Evolutionary conservation across 1,284 basidiomycete genomes (phyloP).

Genomic region (Malassezia sympodialis): DNA sequence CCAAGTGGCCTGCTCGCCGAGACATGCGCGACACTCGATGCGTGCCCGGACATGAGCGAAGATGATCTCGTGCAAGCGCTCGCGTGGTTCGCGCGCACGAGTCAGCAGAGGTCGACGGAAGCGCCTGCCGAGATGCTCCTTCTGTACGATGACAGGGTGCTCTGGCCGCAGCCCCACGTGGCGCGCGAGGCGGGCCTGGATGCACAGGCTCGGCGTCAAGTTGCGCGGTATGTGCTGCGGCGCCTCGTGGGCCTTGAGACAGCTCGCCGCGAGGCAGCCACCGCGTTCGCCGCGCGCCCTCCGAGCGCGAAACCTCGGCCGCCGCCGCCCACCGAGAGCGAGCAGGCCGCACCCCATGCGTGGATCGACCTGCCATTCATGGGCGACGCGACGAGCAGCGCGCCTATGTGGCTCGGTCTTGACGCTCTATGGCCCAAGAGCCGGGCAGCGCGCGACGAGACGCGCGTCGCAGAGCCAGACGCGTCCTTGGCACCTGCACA

Average conservation of each 20-base stretch:
- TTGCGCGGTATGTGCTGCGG: conserved; percentile 7
- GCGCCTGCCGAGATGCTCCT: conserved; percentile 1
- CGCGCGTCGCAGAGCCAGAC: neutral
- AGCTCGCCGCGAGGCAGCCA: conserved; percentile 5
- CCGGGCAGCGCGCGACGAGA: neutral
- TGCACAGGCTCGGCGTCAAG: neutral
- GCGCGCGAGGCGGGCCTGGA: neutral
- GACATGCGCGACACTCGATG: neutral
- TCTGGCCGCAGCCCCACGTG: conserved; percentile 10
- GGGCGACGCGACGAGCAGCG: neutral
- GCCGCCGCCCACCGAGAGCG: neutral
- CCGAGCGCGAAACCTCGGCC: neutral
- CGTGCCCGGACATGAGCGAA: neutral
- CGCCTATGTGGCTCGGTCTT: neutral
- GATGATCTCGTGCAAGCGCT: neutral
- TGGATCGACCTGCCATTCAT: neutral
- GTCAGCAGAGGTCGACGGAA: neutral
- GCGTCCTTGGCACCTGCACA: neutral
- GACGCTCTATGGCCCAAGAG: neutral
- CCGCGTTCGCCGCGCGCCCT: neutral
- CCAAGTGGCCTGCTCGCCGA: conserved; percentile 4
- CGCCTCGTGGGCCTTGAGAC: conserved; percentile 1
- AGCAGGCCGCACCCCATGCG: neutral
- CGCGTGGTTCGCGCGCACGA: neutral
- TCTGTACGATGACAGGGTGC: conserved; percentile 10